These are phyloP conservation scores for Aegilops bicornis DNA, from an alignment of 176 grass and related monocot genomes.

Conservation along the genomic window DNA sequence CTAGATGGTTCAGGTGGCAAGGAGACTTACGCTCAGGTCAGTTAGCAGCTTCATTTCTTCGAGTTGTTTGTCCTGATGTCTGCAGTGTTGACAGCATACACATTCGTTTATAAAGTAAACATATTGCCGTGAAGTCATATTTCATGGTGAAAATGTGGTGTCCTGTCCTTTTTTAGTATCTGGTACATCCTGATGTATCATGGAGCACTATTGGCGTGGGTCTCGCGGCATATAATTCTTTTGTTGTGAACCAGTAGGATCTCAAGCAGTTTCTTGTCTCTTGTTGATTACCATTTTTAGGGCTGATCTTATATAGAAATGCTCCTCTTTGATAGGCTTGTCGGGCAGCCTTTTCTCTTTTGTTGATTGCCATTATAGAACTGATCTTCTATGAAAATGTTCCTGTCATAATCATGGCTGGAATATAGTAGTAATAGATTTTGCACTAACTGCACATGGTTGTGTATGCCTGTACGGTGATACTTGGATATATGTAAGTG, in stretches of 20 bases:
- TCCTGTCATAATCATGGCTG: neutral
- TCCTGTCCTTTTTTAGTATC: neutral
- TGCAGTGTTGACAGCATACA: conserved; percentile 4
- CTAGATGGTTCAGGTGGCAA: conserved; percentile 49
- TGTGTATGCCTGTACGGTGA: neutral
- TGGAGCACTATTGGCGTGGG: neutral
- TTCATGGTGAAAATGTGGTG: neutral
- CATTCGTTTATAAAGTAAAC: neutral
- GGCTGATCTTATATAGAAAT: no score
- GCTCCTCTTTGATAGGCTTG: no score
- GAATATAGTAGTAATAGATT: neutral
- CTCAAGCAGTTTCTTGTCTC: no score
- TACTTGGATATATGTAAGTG: neutral
- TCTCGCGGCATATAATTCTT: neutral
- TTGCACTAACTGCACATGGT: neutral
- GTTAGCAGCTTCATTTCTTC: conserved; percentile 18
- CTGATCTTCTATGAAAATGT: neutral
- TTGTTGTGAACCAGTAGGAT: neutral
- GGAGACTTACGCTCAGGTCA: conserved; percentile 67
- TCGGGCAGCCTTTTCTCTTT: no score
- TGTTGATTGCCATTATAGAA: neutral
- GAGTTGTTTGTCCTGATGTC: conserved; percentile 18
- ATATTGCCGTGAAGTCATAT: neutral
- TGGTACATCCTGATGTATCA: conserved; percentile 12
- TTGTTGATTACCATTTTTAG: no score